A percentile compares a stretch with the other conserved stretches of the same genome.
Evolutionary conservation across 1,139 yeast genomes (phyloP).

Genomic region (Magnusiomyces paraingens): DNA sequence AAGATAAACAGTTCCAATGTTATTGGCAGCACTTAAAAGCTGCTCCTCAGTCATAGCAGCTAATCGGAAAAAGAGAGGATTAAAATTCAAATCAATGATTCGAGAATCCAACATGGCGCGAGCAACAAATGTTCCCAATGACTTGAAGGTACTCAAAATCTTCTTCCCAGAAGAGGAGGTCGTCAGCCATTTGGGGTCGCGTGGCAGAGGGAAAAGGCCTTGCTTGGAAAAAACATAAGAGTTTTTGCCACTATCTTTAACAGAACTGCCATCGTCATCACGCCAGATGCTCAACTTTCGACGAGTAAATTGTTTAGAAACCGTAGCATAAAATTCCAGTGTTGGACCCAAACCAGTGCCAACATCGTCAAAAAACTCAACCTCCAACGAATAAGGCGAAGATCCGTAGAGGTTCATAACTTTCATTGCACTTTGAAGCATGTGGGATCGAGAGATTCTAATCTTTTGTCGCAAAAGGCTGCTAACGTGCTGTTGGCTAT

Average conservation of each 20-base stretch:
- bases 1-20: slow-evolving; percentile 39
- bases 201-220: slow-evolving; percentile 75
- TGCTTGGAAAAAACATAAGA: slow-evolving; percentile 40
- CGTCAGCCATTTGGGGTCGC: slow-evolving; percentile 24
- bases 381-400: slow-evolving; percentile 74
- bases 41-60: slow-evolving; percentile 12
- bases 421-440: slow-evolving; percentile 74
- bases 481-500: slow-evolving; percentile 50
- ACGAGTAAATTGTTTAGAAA: slow-evolving; percentile 65
- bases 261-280: slow-evolving; percentile 33
- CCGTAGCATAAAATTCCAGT: slow-evolving; percentile 78
- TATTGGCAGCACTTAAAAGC: not conserved
- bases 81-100: slow-evolving; percentile 76
- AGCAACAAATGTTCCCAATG: slow-evolving; percentile 79
- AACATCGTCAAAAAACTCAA: slow-evolving; percentile 87
- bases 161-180: slow-evolving; percentile 33
- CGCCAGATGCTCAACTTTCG: slow-evolving; percentile 68
- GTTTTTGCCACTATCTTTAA: slow-evolving; percentile 24
- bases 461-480: slow-evolving; percentile 77
- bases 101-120: slow-evolving; percentile 82
- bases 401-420: slow-evolving; percentile 73
- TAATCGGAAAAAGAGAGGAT: slow-evolving; percentile 53
- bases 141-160: slow-evolving; percentile 49
- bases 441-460: slow-evolving; percentile 61
- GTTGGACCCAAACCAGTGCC: slow-evolving; percentile 98